Evolutionary conservation across 2,329 filamentous ascomycete species (phyloP).

Genomic region (Penicillium freii): DNA sequence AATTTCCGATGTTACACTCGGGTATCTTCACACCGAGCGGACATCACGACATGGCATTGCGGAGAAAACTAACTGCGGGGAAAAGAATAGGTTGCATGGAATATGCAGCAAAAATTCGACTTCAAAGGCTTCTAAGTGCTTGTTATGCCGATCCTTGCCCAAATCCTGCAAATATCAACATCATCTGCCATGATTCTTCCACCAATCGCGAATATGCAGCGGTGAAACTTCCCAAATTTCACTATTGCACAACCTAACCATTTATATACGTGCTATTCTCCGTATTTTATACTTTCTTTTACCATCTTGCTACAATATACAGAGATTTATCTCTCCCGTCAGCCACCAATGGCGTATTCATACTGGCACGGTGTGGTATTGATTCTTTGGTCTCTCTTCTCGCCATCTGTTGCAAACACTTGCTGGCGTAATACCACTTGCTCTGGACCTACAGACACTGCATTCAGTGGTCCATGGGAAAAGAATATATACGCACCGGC

Average conservation of each 20-base stretch:
- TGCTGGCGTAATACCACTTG: constrained; percentile 60
- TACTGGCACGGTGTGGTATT: constrained; percentile 12
- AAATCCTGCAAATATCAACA: constrained; percentile 3
- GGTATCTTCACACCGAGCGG: constrained; percentile 10
- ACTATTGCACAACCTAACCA: background rate
- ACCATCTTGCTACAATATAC: background rate
- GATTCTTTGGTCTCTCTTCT: constrained; percentile 16
- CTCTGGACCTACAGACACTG: constrained; percentile 48
- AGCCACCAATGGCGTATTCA: constrained; percentile 15
- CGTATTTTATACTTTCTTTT: background rate
- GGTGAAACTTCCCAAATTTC: background rate
- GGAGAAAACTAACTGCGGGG: constrained; percentile 15
- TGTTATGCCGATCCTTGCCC: constrained; percentile 14
- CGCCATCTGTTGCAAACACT: constrained; percentile 16
- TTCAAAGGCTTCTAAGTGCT: constrained; percentile 11
- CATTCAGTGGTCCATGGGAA: constrained; percentile 60
- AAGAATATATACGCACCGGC: constrained; percentile 56
- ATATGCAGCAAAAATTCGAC: background rate
- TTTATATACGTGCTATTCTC: background rate
- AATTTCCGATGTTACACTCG: background rate
- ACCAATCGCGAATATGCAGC: constrained; percentile 10
- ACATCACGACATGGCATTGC: background rate
- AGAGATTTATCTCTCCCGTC: background rate
- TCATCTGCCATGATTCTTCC: constrained; percentile 8
- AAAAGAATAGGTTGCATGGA: background rate